These are phyloP conservation scores for Globisporangium alternatum DNA, from an alignment of 352 stramenopile genomes.

Conservation along the genomic window DNA sequence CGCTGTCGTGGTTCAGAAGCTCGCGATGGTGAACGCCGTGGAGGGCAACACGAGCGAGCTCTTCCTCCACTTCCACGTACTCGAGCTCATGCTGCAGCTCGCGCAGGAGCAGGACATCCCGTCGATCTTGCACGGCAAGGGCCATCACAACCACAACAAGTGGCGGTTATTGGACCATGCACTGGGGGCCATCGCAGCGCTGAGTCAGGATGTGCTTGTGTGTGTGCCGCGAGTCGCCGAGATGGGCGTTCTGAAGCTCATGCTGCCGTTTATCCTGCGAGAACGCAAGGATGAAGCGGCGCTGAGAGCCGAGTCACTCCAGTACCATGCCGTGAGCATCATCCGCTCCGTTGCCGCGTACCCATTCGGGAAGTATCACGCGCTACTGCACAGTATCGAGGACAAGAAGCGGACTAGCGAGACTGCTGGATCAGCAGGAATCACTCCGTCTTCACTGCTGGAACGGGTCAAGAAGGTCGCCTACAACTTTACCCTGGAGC, in stretches of 20 bases:
- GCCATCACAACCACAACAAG: conserved; percentile 13
- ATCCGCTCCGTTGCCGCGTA: conserved; percentile 55
- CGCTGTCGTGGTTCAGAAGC: conserved; percentile 40
- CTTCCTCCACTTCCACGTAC: conserved; percentile 63
- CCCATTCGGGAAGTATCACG: conserved; percentile 59
- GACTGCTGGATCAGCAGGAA: neutral
- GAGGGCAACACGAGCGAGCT: conserved; percentile 70
- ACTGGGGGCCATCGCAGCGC: conserved; percentile 43
- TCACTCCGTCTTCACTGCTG: conserved; percentile 26
- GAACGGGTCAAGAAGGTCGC: conserved; percentile 55
- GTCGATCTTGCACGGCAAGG: conserved; percentile 20
- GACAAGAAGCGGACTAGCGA: conserved; percentile 6
- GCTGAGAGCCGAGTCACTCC: conserved; percentile 29
- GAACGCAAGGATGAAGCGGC: conserved; percentile 16
- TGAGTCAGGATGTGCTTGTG: conserved; percentile 64
- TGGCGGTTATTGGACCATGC: conserved; percentile 52
- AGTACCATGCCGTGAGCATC: conserved; percentile 49
- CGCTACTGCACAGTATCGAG: conserved; percentile 23
- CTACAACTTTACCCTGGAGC: conserved; percentile 56
- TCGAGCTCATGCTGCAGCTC: conserved; percentile 44
- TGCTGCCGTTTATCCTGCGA: conserved; percentile 31
- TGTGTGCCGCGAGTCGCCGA: conserved; percentile 49
- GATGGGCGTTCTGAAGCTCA: conserved; percentile 35
- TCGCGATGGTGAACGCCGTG: conserved; percentile 50
- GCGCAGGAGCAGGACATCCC: conserved; percentile 20